Conservation (phyloP, 129 eudicot species). For the Solidago caesia region DNA sequence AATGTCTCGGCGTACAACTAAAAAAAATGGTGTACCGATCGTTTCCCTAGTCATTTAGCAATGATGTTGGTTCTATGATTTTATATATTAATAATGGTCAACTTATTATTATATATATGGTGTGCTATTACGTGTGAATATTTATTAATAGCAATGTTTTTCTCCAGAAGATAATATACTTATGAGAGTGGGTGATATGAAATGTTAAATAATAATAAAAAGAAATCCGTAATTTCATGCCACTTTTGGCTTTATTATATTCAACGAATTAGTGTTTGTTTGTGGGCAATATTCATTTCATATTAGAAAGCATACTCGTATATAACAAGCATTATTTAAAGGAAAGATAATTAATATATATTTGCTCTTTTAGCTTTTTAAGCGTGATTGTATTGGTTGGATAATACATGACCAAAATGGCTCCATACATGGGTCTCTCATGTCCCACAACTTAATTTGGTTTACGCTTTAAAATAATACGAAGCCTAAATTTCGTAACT, state of each 20-base stretch:
- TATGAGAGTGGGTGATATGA: slow-evolving; percentile 36
- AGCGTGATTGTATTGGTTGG: slow-evolving; percentile 73
- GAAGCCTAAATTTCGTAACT: too few species aligned
- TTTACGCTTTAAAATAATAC: too few species aligned
- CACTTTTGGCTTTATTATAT: slow-evolving; percentile 27
- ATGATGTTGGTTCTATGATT: too few species aligned
- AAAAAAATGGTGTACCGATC: too few species aligned
- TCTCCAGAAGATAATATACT: too few species aligned
- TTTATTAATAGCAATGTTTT: too few species aligned
- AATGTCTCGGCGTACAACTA: too few species aligned
- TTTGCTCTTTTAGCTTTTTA: slow-evolving; percentile 43
- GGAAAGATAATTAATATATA: background rate
- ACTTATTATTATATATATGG: too few species aligned
- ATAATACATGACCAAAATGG: slow-evolving; percentile 62
- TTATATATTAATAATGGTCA: too few species aligned
- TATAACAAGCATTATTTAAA: slow-evolving; percentile 23
- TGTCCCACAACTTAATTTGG: slow-evolving; percentile 31
- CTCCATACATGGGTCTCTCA: slow-evolving; percentile 37
- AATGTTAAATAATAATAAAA: background rate
- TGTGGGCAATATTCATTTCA: slow-evolving; percentile 13
- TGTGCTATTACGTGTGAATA: too few species aligned
- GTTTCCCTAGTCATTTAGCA: too few species aligned
- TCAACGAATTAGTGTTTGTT: slow-evolving; percentile 26
- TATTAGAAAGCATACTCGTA: slow-evolving; percentile 4
- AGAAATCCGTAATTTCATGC: slow-evolving; percentile 27